phyloP scores from a whole-genome alignment of 2,329 filamentous ascomycete genomes.

The Fusarium nygamai region DNA sequence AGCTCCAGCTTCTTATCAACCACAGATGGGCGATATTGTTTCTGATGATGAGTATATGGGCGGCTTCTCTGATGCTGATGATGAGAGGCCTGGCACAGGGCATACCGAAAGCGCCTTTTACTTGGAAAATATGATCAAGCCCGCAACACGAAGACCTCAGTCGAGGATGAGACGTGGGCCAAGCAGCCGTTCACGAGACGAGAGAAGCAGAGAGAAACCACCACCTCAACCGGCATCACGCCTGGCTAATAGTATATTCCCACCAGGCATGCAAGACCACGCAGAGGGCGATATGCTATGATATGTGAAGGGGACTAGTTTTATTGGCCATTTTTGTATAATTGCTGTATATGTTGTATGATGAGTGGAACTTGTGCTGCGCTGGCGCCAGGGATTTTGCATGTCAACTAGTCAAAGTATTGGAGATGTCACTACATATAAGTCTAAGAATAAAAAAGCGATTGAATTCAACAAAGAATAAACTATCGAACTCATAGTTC shows the following conservation, averaged over 20 bases:
- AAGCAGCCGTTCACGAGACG: conserved; percentile 49
- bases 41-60: conserved; percentile 82
- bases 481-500: background rate
- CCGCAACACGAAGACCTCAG: conserved; percentile 65
- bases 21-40: conserved; percentile 68
- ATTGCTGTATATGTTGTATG: conserved; percentile 22
- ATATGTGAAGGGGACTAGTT: conserved; percentile 4
- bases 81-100: conserved; percentile 58
- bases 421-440: background rate
- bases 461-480: background rate
- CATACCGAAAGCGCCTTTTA: conserved; percentile 62
- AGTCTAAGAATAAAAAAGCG: conserved; percentile 3
- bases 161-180: conserved; percentile 49
- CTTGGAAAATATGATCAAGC: conserved; percentile 70
- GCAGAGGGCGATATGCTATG: conserved; percentile 52
- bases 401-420: background rate
- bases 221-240: conserved; percentile 55
- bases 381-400: conserved; percentile 15
- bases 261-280: conserved; percentile 47
- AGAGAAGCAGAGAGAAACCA: conserved; percentile 47
- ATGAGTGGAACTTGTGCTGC: conserved; percentile 16
- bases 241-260: conserved; percentile 49
- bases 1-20: conserved; percentile 63
- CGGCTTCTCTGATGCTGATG: conserved; percentile 81
- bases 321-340: conserved; percentile 8